Percentiles rank a stretch among this genome's conserved stretches.
Evolutionary conservation across 768 basidiomycete species (phyloP).

Genomic region (Hypholoma fasciculare): DNA sequence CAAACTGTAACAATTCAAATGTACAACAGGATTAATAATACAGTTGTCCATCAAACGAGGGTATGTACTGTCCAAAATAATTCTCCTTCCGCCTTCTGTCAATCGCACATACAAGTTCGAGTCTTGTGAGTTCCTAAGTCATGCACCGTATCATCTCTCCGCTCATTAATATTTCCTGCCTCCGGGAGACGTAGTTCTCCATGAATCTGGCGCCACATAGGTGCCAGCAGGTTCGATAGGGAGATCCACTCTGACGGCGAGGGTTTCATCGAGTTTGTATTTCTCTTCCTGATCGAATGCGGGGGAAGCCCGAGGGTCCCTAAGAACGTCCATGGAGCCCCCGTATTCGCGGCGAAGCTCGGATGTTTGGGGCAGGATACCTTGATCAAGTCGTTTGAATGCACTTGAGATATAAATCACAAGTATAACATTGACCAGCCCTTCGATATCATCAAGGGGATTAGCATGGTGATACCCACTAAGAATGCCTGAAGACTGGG

Average conservation of each 20-base stretch:
- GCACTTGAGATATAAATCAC: conserved; percentile 10
- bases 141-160: not conserved
- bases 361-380: conserved; percentile 6
- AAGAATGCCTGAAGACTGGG: not conserved
- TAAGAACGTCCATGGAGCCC: not conserved
- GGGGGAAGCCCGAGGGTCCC: not conserved
- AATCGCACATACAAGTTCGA: not conserved
- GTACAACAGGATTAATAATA: too few species aligned
- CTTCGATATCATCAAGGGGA: not conserved
- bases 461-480: not conserved
- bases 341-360: not conserved
- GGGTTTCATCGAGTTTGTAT: not conserved
- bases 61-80: too few species aligned
- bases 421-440: conserved; percentile 17
- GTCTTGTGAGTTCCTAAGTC: not conserved
- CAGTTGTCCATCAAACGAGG: too few species aligned
- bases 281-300: not conserved
- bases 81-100: too few species aligned
- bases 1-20: conserved; percentile 14
- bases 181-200: conserved; percentile 14
- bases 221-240: conserved; percentile 13
- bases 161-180: conserved; percentile 4
- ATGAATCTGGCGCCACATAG: conserved; percentile 17
- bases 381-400: conserved; percentile 1
- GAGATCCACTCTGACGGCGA: conserved; percentile 5